A percentile compares a stretch with the other conserved stretches of the same genome.
Evolutionary conservation across 768 basidiomycete genomes (phyloP).

Genomic region (Tylopilus intermedius): DNA sequence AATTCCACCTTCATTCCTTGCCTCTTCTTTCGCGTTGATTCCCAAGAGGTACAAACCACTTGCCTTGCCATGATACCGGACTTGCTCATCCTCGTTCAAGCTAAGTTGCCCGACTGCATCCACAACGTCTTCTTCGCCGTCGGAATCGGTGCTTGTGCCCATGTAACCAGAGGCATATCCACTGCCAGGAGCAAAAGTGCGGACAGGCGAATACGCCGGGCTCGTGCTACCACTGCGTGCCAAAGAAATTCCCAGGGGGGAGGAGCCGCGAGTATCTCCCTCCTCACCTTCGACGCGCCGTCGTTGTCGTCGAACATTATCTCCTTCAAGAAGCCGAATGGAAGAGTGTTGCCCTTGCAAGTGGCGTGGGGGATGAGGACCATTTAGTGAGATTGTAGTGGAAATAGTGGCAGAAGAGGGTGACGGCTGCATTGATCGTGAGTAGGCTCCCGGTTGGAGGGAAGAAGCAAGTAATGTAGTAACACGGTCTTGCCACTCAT

Average conservation of each 20-base stretch:
- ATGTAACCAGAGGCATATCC: slow-evolving; percentile 25
- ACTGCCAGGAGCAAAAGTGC: slow-evolving; percentile 11
- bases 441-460: slow-evolving; percentile 10
- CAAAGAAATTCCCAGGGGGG: slow-evolving; percentile 6
- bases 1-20: slow-evolving; percentile 69
- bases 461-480: slow-evolving; percentile 21
- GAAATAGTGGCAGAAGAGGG: neutral
- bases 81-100: slow-evolving; percentile 80
- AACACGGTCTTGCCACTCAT: slow-evolving; percentile 80
- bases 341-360: slow-evolving; percentile 9
- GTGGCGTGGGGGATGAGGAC: slow-evolving; percentile 9
- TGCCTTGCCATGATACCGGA: slow-evolving; percentile 82
- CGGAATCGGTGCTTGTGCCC: slow-evolving; percentile 31
- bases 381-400: slow-evolving; percentile 9
- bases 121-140: slow-evolving; percentile 44
- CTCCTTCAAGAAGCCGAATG: slow-evolving; percentile 14
- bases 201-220: slow-evolving; percentile 15
- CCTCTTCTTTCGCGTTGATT: slow-evolving; percentile 53
- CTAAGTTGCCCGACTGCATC: slow-evolving; percentile 83
- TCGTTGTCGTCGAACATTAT: slow-evolving; percentile 44
- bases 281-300: slow-evolving; percentile 38
- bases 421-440: neutral
- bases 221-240: slow-evolving; percentile 17
- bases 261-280: slow-evolving; percentile 1
- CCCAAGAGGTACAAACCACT: slow-evolving; percentile 75